phyloP scores from a whole-genome alignment of 495 filamentous ascomycete genomes.

The Bacidia gigantensis region DNA sequence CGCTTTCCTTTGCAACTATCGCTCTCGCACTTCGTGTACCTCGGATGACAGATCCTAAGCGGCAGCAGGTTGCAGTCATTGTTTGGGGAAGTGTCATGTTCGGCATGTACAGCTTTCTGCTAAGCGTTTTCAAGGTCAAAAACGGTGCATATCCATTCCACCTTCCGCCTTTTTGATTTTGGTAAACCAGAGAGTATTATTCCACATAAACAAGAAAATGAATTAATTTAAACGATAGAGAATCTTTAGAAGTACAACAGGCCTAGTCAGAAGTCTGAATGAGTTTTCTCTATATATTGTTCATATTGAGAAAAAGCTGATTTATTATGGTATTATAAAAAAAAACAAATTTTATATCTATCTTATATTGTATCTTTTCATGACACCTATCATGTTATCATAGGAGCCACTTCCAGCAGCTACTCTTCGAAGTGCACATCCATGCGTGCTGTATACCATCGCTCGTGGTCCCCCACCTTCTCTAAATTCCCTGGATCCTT shows the following conservation, averaged over 20 bases:
- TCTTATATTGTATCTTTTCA: no score
- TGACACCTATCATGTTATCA: no score
- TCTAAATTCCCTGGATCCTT: slow-evolving; percentile 84
- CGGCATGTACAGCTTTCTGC: slow-evolving; percentile 78
- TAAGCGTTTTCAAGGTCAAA: slow-evolving; percentile 88
- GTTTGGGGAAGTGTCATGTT: slow-evolving; percentile 71
- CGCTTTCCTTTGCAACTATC: slow-evolving; percentile 86
- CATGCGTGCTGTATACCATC: no score
- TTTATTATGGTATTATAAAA: background rate
- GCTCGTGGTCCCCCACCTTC: slow-evolving; percentile 79
- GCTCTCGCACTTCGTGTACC: slow-evolving; percentile 83
- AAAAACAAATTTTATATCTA: background rate
- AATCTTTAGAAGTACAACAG: background rate
- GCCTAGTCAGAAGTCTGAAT: background rate
- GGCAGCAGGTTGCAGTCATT: slow-evolving; percentile 69
- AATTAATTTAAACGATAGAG: background rate
- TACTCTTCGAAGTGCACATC: no score
- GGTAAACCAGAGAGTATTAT: no score
- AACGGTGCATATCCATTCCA: slow-evolving; percentile 92
- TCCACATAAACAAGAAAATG: no score
- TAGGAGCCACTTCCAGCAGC: no score
- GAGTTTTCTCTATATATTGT: background rate
- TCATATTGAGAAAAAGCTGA: background rate
- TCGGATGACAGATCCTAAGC: slow-evolving; percentile 59
- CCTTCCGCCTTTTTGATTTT: slow-evolving; percentile 81